Evolutionary conservation across 768 basidiomycete species (phyloP), one percentile per base, ranked within the genome.

Genomic region (Dendrothele bispora): DNA sequence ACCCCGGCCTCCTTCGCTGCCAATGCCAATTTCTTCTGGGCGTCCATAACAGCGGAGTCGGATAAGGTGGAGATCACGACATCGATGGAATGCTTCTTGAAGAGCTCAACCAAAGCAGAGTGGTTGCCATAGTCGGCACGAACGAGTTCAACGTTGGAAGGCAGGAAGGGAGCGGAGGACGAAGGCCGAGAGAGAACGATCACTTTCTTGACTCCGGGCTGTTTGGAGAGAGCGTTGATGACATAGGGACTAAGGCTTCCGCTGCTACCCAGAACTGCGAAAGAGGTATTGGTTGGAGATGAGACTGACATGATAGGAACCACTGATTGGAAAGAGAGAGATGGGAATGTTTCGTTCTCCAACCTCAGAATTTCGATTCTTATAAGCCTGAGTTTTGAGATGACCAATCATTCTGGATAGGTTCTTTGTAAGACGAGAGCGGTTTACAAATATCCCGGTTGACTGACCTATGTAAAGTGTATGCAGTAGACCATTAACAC

Each of bases 241-340:
- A 50, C 59, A 44, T 66, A 64, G 26, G 55, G 62, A 18, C 43
- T 58, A 29, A 69, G 62, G 46, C 66, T 57, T 41, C 57, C 63
- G 12, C 64, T 66, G 11, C 68, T 58, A 10, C 67, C 68, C 11
- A 45, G 57, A 20, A 69, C 53, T 30, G 65, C 68, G 38, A 69
- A 69, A 10, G 66, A 70, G 25, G 56, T 60, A 53, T 65, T 67
- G 5, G 36, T 46, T 3, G 39, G 47, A 43, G 27, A 43, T 43
- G 0, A 26, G 3, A 10, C 39, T 7, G 20, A 20, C 8, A 18
- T 39, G 7, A 38, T n/a, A n/a, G n/a, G n/a, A n/a, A n/a, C n/a
- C n/a, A n/a, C n/a, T n/a, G n/a, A n/a, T n/a, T n/a, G n/a, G n/a
- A n/a, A n/a, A n/a, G n/a, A n/a, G n/a, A n/a, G n/a, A n/a, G n/a